Conservation (phyloP, 257 asterid genomes). For the Striga asiatica region DNA sequence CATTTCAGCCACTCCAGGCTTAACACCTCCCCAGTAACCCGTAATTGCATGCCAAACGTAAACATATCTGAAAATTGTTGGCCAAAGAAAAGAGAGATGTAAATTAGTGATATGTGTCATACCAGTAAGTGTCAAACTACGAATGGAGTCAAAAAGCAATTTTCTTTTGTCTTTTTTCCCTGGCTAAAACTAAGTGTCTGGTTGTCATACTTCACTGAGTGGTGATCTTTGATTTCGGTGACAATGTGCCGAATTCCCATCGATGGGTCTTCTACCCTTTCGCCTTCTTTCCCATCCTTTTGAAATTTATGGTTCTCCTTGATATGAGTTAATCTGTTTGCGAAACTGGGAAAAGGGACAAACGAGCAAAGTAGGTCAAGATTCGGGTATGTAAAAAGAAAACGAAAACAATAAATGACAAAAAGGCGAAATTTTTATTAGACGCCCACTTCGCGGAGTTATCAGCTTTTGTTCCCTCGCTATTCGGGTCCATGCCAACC, state of each 20-base stretch:
- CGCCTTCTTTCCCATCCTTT: constrained; percentile 64
- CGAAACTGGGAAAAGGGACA: constrained; percentile 54
- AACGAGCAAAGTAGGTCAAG: background rate
- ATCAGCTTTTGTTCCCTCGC: constrained; percentile 42
- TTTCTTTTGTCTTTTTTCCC: background rate
- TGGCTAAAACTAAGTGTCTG: background rate
- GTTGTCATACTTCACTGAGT: constrained; percentile 44
- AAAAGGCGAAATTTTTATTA: background rate
- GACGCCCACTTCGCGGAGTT: constrained; percentile 81
- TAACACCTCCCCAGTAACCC: constrained; percentile 91
- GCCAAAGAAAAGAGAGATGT: background rate
- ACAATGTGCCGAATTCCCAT: constrained; percentile 64
- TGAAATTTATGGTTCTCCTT: constrained; percentile 88
- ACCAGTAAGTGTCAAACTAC: no score
- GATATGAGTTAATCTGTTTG: constrained; percentile 63
- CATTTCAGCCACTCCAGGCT: constrained; percentile 48
- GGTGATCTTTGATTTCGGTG: constrained; percentile 47
- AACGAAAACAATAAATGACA: background rate
- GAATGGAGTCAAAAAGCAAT: background rate
- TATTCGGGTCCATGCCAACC: constrained; percentile 66
- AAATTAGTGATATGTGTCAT: background rate
- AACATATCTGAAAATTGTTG: constrained; percentile 46
- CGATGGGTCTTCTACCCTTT: constrained; percentile 56
- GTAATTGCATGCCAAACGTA: constrained; percentile 83
- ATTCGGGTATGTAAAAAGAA: no score